These are phyloP conservation scores for Lunularia cruciata DNA, from an alignment of 225 moss, liverwort and hornwort genomes.

Conservation along the genomic window DNA sequence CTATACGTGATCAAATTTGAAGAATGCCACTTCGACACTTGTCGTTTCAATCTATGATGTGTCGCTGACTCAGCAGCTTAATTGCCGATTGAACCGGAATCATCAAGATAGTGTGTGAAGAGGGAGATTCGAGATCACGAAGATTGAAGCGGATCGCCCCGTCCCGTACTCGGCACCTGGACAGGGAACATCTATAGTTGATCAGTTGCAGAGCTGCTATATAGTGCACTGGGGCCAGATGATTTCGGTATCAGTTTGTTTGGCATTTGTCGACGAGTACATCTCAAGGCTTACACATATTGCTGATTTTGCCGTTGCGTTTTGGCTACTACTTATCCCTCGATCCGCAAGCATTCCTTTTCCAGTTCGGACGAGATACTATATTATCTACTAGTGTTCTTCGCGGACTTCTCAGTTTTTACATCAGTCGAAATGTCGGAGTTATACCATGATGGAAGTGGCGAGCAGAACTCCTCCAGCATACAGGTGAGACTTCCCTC, in stretches of 20 bases:
- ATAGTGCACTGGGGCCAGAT: conserved; percentile 3
- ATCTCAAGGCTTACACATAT: not conserved
- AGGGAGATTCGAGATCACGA: too few species aligned
- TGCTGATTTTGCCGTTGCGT: conserved; percentile 13
- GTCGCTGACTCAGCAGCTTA: not conserved
- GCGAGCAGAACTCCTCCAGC: conserved; percentile 3
- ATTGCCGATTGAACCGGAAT: not conserved
- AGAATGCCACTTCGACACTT: conserved; percentile 1
- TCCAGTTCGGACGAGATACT: conserved; percentile 10
- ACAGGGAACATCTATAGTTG: not conserved
- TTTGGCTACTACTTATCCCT: conserved; percentile 16
- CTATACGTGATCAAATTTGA: not conserved
- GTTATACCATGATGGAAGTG: conserved; percentile 13
- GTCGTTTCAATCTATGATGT: not conserved
- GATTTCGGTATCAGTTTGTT: conserved; percentile 19
- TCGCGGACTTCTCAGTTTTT: not conserved
- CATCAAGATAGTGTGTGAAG: not conserved
- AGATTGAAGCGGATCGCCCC: too few species aligned
- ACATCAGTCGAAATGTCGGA: conserved; percentile 22
- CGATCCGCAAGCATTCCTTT: not conserved
- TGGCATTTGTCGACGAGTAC: not conserved
- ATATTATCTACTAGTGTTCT: conserved; percentile 3
- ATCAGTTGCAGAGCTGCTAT: not conserved
- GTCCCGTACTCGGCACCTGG: not conserved
- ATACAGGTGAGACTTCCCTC: conserved; percentile 2